Percentiles rank a stretch among this genome's conserved stretches.
Conservation (phyloP, 495 filamentous ascomycete genomes). For the Sphaerosporella brunnea region DNA sequence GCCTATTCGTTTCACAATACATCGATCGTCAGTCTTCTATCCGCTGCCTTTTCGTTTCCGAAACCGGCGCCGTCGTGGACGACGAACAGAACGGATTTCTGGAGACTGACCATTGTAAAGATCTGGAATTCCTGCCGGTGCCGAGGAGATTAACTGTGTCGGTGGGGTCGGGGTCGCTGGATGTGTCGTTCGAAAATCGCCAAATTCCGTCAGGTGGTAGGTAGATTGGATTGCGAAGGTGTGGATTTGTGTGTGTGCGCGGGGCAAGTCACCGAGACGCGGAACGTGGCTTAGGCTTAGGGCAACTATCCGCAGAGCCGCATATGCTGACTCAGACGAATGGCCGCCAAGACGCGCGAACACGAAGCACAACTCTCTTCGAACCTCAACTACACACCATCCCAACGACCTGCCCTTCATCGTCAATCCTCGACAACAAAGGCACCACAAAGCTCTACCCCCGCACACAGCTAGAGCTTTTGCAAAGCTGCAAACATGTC, state of each 20-base stretch:
- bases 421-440: neutral
- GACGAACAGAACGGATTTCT: conserved; percentile 8
- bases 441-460: too few species aligned
- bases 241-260: neutral
- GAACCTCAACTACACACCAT: neutral
- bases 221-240: too few species aligned
- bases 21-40: conserved; percentile 3
- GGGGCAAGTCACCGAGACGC: neutral
- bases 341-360: neutral
- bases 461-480: neutral
- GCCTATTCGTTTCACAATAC: conserved; percentile 25
- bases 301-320: neutral
- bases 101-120: conserved; percentile 5
- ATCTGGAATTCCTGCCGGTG: neutral
- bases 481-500: conserved; percentile 41
- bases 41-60: conserved; percentile 11
- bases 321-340: neutral
- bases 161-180: conserved; percentile 2
- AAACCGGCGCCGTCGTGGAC: conserved; percentile 9
- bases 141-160: conserved; percentile 1
- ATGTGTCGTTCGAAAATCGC: too few species aligned
- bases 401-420: neutral
- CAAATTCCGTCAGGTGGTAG: too few species aligned
- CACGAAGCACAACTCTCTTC: neutral
- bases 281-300: neutral